Evolutionary conservation across 2,329 filamentous ascomycete genomes (phyloP).

Genomic region (Orbilia blumenaviensis): DNA sequence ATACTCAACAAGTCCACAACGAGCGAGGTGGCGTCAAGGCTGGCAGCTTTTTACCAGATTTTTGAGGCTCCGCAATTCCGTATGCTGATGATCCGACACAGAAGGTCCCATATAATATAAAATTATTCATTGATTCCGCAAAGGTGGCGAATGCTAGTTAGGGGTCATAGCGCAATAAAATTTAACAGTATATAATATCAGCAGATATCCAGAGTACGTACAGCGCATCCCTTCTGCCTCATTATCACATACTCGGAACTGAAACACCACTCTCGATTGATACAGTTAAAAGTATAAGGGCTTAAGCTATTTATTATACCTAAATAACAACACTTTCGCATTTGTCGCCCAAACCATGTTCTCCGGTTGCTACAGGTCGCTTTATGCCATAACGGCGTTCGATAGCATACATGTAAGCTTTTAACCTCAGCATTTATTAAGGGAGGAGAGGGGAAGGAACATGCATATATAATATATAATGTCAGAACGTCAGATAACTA

Average conservation of each 20-base stretch:
- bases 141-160: not conserved
- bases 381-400: not conserved
- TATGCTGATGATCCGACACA: not conserved
- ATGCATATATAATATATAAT: not conserved
- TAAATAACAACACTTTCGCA: too few species aligned
- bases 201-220: not conserved
- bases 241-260: not conserved
- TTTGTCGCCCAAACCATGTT: not conserved
- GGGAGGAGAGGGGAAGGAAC: not conserved
- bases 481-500: not conserved
- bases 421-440: not conserved
- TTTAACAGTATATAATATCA: not conserved
- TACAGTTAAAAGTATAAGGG: not conserved
- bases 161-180: not conserved
- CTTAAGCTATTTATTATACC: not conserved
- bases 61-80: not conserved
- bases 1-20: not conserved
- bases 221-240: not conserved
- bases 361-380: not conserved
- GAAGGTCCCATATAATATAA: not conserved
- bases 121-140: not conserved
- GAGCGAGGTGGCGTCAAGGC: not conserved
- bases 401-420: not conserved
- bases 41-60: not conserved
- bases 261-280: not conserved